phyloP scores from a whole-genome alignment of 345 rosid genomes.

The Acer yangbiense region DNA sequence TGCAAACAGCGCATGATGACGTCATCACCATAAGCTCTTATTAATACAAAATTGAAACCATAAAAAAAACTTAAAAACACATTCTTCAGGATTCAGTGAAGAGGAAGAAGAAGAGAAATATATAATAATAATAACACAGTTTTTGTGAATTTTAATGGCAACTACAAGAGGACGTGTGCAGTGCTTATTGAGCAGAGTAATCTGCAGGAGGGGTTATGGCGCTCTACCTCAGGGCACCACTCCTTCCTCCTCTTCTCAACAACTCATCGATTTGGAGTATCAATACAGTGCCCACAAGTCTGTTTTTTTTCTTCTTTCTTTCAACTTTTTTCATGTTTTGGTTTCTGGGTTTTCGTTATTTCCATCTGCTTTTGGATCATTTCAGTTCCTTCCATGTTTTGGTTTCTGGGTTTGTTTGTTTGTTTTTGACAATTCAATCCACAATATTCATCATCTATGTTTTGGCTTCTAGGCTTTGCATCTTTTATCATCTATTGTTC shows the following conservation, averaged over 20 bases:
- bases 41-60: no score
- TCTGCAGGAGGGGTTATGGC: slow-evolving; percentile 44
- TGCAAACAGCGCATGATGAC: no score
- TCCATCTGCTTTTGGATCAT: background rate
- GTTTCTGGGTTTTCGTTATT: slow-evolving; percentile 5
- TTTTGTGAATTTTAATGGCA: slow-evolving; percentile 28
- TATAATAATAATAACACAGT: no score
- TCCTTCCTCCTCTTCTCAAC: slow-evolving; percentile 58
- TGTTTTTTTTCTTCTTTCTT: slow-evolving; percentile 12
- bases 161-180: slow-evolving; percentile 36
- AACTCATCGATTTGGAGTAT: slow-evolving; percentile 69
- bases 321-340: background rate
- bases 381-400: background rate
- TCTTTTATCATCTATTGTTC: background rate
- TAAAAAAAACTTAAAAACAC: no score
- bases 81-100: no score
- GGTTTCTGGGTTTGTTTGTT: slow-evolving; percentile 3
- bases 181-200: slow-evolving; percentile 24
- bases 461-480: slow-evolving; percentile 26
- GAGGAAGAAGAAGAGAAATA: no score
- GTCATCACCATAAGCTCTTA: no score
- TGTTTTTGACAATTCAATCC: no score
- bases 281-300: slow-evolving; percentile 95
- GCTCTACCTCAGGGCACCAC: slow-evolving; percentile 41
- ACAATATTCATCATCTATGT: background rate